Evolutionary conservation across 768 basidiomycete genomes (phyloP), one percentile per base, ranked within the genome.

Genomic region (Lactarius psammicola): DNA sequence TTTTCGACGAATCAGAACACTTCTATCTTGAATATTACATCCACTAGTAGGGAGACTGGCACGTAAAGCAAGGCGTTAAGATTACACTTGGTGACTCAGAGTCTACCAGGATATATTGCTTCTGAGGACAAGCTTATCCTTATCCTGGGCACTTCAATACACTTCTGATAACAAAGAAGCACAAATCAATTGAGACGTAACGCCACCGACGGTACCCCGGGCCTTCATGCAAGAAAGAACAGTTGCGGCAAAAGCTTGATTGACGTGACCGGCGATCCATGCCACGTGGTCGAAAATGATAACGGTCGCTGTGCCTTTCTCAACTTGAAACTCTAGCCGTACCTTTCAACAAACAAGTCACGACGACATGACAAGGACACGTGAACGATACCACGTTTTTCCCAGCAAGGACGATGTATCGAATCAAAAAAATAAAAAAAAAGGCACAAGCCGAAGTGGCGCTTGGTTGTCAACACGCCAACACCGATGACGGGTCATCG

Each of bases 221-320:
- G n/a, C 20, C 31, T 57, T 57, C 56, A 23, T 36, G 56, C 23
- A n/a, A 38, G n/a, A 57, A 38, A 57, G 34, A 26, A 57, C 23
- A 38, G 56, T 57, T 38, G 56, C 56, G 36, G 15, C 34, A 57
- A 57, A 57, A 57, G 56, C 56, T 57, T 57, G 56, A 57, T 57
- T 57, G 56, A 57, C 56, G n/a, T 26, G 36, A n/a, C n/a, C n/a
- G n/a, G 13, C 56, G 56, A 38, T 57, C 56, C 15, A 38, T 38
- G 15, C n/a, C 54, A 55, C 54, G 54, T 55, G 54, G 7, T 31
- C 17, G 20, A 33, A 31, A 54, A 30, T 30, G 8, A 54, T 20
- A 30, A 54, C 18, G 9, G 53, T 28, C 5, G 18, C 18, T 53
- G 51, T 53, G 17, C 51, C 51, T 53, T 53, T 53, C 51, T 53